Evolutionary conservation across 768 basidiomycete genomes (phyloP), one percentile per base, ranked within the genome.

Genomic region (Macrolepiota fuliginosa): DNA sequence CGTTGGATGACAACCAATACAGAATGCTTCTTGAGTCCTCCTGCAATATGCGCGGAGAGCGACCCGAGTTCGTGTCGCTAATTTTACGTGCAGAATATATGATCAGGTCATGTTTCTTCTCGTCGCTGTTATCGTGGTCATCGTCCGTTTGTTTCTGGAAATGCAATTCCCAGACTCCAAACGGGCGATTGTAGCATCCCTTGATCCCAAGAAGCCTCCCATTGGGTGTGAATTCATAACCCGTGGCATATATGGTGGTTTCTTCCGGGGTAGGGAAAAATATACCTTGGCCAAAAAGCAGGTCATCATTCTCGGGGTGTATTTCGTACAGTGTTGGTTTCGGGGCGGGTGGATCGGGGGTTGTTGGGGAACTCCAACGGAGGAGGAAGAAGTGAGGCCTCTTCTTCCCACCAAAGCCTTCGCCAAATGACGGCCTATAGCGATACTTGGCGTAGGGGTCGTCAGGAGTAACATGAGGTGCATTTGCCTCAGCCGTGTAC

Each of bases 401-500:
- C 61, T 78, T 81, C 68, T 81, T 85, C 3, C 80, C 81, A 3
- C 70, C 68, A n/a, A 88, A 68, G 4, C 79, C 79, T 71, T 92
- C 90, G 0, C 90, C 90, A 62, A 89, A 84, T 49, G 81, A 76
- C 4, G 89, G 87, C 0, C 67, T 74, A 68, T 81, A 91, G 25
- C 77, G 72, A 63, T 85, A 89, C 57, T 82, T 82, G 19, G 71
- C 68, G 59, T 73, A 79, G 2, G 75, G 73, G 63, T 77, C 74
- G 0, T 68, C 60, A 13, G 71, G 61, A 10, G 63, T 71, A 45
- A 50, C 64, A n/a, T 67, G 58, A 3, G 73, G 72, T 10, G 58
- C 63, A 15, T 82, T 85, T 0, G 71, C 77, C 66, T 90, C 89
- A 2, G 88, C 89, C 3, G 79, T 77, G 63, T 90, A 91, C 13